Base-by-base conservation (phyloP, 169 alveolate genomes). In the Babesia bigemina region DNA sequence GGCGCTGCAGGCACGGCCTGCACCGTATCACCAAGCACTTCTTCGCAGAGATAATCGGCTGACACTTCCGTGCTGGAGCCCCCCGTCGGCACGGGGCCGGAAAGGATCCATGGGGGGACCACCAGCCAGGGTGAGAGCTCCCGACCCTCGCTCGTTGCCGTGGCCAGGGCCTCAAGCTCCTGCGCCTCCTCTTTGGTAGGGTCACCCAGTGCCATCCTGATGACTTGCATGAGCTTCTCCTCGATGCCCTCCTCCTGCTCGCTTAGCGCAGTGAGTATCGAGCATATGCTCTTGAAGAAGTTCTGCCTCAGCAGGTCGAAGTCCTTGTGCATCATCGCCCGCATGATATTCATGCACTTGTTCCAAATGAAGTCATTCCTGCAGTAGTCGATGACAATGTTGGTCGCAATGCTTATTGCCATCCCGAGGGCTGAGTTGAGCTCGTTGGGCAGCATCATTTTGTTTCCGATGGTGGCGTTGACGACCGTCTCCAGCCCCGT, bases 221-320 rank as follows among this genome's bases (percentile, higher is more conserved):
- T 28, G 28, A 55, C 24, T 36, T 67, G 66, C 57, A 36, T 55
- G 22, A 49, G 48, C 65, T 67, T 67, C n/a, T 67, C 55, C 76
- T 53, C 76, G 39, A 44, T n/a, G 22, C 26, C 63, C 9, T 50
- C 58, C 24, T 67, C 76, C 55, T 22, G 16, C 55, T 67, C 66
- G 13, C 67, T 50, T 7, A 67, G 29, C 3, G 56, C 63, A 2
- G 58, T 24, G 26, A 67, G 22, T 0, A 67, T 67, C 44, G 29
- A 52, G 44, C 76, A 67, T 49, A 67, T 26, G 22, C 76, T 67
- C 44, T 67, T 67, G 76, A 67, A 67, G 44, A 67, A 53, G 55
- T 49, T 47, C 65, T 67, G 76, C 0, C 65, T 21, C 48, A 67
- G 36, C n/a, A 67, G 29, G 39, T 67, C 76, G 29, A 53, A 7